Evolutionary conservation across 2,329 filamentous ascomycete species (phyloP).

Genomic region (Tolypocladium capitatum): DNA sequence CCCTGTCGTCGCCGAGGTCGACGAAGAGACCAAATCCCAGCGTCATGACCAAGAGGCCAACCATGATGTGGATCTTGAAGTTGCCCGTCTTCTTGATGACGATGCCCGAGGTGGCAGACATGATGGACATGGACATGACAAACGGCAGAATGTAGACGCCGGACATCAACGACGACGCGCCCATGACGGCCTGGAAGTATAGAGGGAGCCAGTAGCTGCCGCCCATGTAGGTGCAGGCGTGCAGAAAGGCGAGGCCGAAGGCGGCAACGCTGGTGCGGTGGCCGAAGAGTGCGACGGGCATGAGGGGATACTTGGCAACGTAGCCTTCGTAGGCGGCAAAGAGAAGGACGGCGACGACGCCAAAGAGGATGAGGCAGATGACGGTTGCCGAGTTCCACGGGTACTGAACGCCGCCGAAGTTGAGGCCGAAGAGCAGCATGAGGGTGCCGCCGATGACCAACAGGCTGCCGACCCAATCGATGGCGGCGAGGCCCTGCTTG

Average conservation of each 20-base stretch:
- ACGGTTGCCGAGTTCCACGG: constrained; percentile 67
- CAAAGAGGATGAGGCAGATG: constrained; percentile 67
- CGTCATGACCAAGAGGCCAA: constrained; percentile 43
- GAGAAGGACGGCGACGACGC: constrained; percentile 44
- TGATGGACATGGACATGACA: constrained; percentile 52
- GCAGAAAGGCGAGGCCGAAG: constrained; percentile 54
- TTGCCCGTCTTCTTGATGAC: constrained; percentile 51
- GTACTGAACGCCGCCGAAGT: constrained; percentile 64
- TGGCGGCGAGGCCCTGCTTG: constrained; percentile 46
- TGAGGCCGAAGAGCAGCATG: constrained; percentile 76
- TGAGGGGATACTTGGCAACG: constrained; percentile 62
- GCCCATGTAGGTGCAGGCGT: constrained; percentile 67
- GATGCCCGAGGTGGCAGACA: constrained; percentile 43
- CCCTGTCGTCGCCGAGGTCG: constrained; percentile 41
- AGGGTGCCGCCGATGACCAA: constrained; percentile 63
- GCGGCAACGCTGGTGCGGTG: constrained; percentile 51
- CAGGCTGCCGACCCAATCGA: constrained; percentile 43
- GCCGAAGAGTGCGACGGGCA: constrained; percentile 60
- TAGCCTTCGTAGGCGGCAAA: constrained; percentile 65
- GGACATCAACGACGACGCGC: constrained; percentile 54
- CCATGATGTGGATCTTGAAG: constrained; percentile 48
- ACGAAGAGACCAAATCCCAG: constrained; percentile 54
- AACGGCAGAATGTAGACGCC: constrained; percentile 64
- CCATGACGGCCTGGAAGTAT: constrained; percentile 69
- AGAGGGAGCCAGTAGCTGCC: constrained; percentile 70